Base-by-base conservation (phyloP, 1,139 yeast species). In the Nakaseomyces bracarensis region DNA sequence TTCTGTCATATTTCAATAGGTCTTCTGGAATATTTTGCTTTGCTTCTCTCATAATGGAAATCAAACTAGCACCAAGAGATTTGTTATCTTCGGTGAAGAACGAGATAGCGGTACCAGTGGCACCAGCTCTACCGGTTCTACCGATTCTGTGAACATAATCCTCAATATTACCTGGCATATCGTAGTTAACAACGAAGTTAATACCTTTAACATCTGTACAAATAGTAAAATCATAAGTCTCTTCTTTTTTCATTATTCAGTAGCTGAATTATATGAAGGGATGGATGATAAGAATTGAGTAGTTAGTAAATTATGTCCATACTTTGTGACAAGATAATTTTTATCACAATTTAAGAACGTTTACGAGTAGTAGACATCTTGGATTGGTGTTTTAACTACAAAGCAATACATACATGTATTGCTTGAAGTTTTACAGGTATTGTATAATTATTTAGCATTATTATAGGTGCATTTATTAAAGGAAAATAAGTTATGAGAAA, bases 121-220 rank as follows among this genome's bases (percentile, higher is more conserved):
- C 79, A 66, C 97, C 97, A 53, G 96, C 98, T 78, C 98, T 86
- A 66, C 98, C 98, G 50, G 97, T 89, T 80, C 98, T 86, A 65
- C 96, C 96, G 45, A 67, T 67, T 61, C 70, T 63, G 47, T 66
- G 70, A 48, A 91, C 96, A 66, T 91, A 91, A 70, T 91, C 97
- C 71, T 91, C 98, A 63, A 87, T 84, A 71, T 89, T 91, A 68
- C 87, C 87, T 60, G 98, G 97, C 87, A 89, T 89, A 67, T 91
- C 98, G 62, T 75, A 87, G 79, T 91, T 91, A 63, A 91, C 75
- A 48, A 91, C 98, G 59, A 72, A 81, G 56, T 89, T 82, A 62
- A 91, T 86, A 66, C 96, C 97, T 75, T 91, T 91, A 68, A 91
- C 98, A 70, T 91, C 97, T 87, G 68, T 43, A 61, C 36, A 21